Conservation (phyloP, 495 filamentous ascomycete genomes). For the Annulohypoxylon maeteangense region DNA sequence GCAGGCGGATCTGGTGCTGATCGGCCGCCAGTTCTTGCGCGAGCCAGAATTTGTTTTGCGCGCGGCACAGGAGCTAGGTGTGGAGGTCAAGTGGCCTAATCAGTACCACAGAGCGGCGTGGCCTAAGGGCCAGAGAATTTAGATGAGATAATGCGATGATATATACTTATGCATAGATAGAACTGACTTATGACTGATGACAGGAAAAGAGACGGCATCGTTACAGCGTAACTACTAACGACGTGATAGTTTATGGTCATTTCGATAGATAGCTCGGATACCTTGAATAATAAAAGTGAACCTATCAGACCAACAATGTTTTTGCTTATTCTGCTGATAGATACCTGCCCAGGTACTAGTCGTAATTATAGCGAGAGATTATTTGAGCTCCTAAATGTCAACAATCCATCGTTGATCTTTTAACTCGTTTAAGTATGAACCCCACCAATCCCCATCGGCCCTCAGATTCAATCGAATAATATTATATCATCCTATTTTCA, state of each 20-base stretch:
- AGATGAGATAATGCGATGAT: not conserved
- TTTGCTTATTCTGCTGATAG: not conserved
- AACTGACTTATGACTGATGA: not conserved
- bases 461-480: not conserved
- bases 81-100: constrained; percentile 63
- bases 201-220: not conserved
- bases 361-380: not conserved
- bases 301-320: not conserved
- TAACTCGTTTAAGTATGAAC: not conserved
- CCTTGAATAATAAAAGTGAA: not conserved
- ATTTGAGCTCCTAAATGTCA: too few species aligned
- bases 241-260: not conserved
- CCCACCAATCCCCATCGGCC: not conserved
- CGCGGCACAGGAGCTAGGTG: constrained; percentile 67
- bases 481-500: not conserved
- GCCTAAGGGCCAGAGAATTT: constrained; percentile 44
- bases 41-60: constrained; percentile 74
- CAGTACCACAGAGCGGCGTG: constrained; percentile 60
- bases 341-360: too few species aligned
- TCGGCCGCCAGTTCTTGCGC: constrained; percentile 71
- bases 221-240: not conserved
- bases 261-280: constrained; percentile 1
- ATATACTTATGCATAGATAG: constrained; percentile 3
- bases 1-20: constrained; percentile 70
- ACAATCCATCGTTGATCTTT: too few species aligned